Evolutionary conservation across 495 filamentous ascomycete genomes (phyloP), one percentile per base, ranked within the genome.

Genomic region (Darksidea phi): DNA sequence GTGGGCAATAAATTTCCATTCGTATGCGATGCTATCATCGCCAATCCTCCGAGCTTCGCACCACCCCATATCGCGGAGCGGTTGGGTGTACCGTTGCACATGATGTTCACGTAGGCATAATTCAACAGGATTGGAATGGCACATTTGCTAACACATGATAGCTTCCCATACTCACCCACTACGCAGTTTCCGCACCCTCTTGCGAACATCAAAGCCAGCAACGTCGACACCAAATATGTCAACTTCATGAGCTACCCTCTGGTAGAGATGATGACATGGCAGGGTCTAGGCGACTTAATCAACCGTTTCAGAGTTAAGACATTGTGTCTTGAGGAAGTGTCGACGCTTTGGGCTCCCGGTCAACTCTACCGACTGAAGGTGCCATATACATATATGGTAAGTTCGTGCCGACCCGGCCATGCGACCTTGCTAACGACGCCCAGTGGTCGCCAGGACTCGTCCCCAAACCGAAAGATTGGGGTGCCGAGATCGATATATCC

Each of bases 191-290:
- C 74, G 20, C 74, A 76, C 56, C 74, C 74, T 8, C 41, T 76
- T n/a, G 74, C 73, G 11, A 76, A 75, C 57, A 75, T 76, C 65
- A 74, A 72, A 54, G 55, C 63, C 32, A 69, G 55, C 47, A 76
- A 76, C 48, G 68, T 77, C 7, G 74, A 77, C 52, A 61, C 60
- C 12, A 70, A 75, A 49, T 85, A 85, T 58, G 82, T 85, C 6
- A 91, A 90, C 74, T 88, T 89, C 63, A 83, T 90, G 52, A 83
- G 81, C 10, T 91, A 90, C 67, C 82, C 86, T 1, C 74, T 90
- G 36, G 86, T 76, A 7, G 73, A 75, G 46, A 72, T 75, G 82
- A 73, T 76, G 71, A 76, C 70, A 3, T 75, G 73, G 73, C 72
- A 75, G 59, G 73, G 71, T 7, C 65, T 75, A 1, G 73, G 71